These are phyloP conservation scores for Elaeagnus macrophylla DNA, from an alignment of 306 rosid genomes.

Conservation along the genomic window DNA sequence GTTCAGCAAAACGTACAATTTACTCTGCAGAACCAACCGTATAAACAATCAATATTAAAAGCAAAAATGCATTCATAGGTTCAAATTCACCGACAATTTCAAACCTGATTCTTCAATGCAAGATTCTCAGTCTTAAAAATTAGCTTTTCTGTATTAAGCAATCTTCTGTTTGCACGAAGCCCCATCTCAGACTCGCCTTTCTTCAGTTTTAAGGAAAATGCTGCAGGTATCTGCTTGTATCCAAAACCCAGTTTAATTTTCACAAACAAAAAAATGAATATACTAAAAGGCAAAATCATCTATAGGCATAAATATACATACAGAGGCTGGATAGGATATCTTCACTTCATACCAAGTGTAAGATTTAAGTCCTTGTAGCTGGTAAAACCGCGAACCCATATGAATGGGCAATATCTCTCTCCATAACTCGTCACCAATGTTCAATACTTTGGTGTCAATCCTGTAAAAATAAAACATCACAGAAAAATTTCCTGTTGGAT, in stretches of 20 bases:
- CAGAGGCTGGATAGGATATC: slow-evolving; percentile 98
- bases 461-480: slow-evolving; percentile 23
- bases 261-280: slow-evolving; percentile 16
- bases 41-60: slow-evolving; percentile 1
- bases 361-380: slow-evolving; percentile 59
- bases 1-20: slow-evolving; percentile 32
- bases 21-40: slow-evolving; percentile 32
- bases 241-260: slow-evolving; percentile 18
- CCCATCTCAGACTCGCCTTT: slow-evolving; percentile 28
- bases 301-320: slow-evolving; percentile 35
- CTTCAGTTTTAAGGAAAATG: slow-evolving; percentile 55
- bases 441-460: slow-evolving; percentile 42
- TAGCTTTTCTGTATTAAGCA: slow-evolving; percentile 82
- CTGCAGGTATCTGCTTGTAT: slow-evolving; percentile 58
- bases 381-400: slow-evolving; percentile 60
- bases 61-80: slow-evolving; percentile 3
- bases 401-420: slow-evolving; percentile 53
- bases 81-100: slow-evolving; percentile 6
- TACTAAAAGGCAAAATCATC: not conserved
- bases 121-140: slow-evolving; percentile 43
- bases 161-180: slow-evolving; percentile 46
- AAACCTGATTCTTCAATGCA: slow-evolving; percentile 15
- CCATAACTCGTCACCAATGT: slow-evolving; percentile 68
- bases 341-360: slow-evolving; percentile 81
- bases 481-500: not conserved